phyloP scores from a whole-genome alignment of 177 flowering plant species.

The Vitis hybrid region DNA sequence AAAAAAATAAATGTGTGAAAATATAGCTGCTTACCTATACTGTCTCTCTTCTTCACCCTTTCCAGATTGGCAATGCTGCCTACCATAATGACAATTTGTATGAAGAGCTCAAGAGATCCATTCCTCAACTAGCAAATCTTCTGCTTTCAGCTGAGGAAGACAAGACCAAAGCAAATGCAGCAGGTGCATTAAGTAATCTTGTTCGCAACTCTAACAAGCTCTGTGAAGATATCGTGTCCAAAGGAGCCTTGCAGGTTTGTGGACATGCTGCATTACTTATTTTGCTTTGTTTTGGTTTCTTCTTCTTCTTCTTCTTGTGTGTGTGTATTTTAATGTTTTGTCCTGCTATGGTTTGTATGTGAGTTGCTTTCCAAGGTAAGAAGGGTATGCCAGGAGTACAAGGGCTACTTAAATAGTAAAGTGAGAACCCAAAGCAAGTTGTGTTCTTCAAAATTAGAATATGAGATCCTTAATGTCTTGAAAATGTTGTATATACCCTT shows the following conservation, averaged over 20 bases:
- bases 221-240: conserved; percentile 82
- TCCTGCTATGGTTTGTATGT: too few relatives aligned
- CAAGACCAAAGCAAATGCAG: conserved; percentile 97
- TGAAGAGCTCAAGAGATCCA: conserved; percentile 84
- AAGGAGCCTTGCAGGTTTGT: conserved; percentile 91
- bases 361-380: too few relatives aligned
- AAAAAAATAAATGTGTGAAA: too few relatives aligned
- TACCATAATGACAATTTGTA: conserved; percentile 84
- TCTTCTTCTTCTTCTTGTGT: too few relatives aligned
- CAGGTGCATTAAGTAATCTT: conserved; percentile 96
- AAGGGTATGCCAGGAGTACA: too few relatives aligned
- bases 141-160: conserved; percentile 81
- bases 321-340: too few relatives aligned
- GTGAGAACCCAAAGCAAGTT: too few relatives aligned
- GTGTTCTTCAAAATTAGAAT: too few relatives aligned
- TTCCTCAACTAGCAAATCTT: conserved; percentile 72
- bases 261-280: not conserved
- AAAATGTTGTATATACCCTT: too few relatives aligned
- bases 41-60: not conserved
- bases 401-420: too few relatives aligned
- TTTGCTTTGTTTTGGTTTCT: not conserved
- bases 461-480: too few relatives aligned
- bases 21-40: not conserved
- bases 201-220: conserved; percentile 90
- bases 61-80: conserved; percentile 98